A percentile compares a stretch with the other conserved stretches of the same genome.
These are phyloP conservation scores for Pyrus communis DNA, from an alignment of 306 rosid species.

Conservation along the genomic window DNA sequence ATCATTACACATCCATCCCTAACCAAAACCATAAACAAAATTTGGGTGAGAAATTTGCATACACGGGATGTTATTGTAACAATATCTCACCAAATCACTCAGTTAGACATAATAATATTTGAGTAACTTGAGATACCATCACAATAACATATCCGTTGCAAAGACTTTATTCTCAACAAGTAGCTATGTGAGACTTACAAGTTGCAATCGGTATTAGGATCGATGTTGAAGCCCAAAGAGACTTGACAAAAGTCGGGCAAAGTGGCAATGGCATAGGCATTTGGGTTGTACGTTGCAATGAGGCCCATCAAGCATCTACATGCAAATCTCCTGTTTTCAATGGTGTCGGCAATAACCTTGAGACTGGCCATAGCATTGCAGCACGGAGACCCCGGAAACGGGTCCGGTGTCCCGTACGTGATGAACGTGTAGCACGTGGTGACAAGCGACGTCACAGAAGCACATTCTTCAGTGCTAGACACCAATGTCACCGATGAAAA, in stretches of 20 bases:
- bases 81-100: background rate
- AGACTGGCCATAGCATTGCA: conserved; percentile 42
- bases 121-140: too few species aligned
- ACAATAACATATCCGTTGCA: too few species aligned
- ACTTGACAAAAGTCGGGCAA: conserved; percentile 55
- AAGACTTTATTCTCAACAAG: background rate
- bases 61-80: accelerated
- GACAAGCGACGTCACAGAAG: conserved; percentile 30
- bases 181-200: conserved; percentile 1
- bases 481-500: background rate
- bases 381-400: conserved; percentile 43
- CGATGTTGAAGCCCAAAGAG: conserved; percentile 47
- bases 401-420: conserved; percentile 39
- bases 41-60: background rate
- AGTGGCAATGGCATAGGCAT: conserved; percentile 35
- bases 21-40: background rate
- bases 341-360: conserved; percentile 18
- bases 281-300: conserved; percentile 26
- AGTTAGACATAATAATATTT: too few species aligned
- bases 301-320: conserved; percentile 47
- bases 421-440: conserved; percentile 43
- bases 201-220: conserved; percentile 38
- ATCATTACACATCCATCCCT: background rate
- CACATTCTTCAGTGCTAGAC: conserved; percentile 29
- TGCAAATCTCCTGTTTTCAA: conserved; percentile 23